Percentiles rank a stretch among this genome's conserved stretches.
Conservation (phyloP, 345 rosid species). For the Luvunga scandens region DNA sequence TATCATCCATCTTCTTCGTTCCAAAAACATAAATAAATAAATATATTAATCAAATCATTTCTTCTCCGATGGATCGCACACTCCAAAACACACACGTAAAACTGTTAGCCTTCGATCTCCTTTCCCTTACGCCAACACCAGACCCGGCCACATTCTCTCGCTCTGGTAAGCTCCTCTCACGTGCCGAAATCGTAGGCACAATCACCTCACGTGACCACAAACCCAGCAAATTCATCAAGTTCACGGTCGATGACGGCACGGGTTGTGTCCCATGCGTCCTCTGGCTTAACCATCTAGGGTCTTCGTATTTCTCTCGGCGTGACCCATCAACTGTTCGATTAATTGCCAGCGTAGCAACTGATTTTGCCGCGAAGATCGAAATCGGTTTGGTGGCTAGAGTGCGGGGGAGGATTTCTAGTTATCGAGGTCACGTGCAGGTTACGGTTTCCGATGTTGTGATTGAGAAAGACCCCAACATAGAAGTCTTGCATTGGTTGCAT, state of each 20-base stretch:
- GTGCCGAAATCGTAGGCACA: conserved; percentile 59
- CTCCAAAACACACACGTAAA: conserved; percentile 52
- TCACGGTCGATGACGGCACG: conserved; percentile 67
- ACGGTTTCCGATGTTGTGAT: conserved; percentile 53
- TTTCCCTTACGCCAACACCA: conserved; percentile 34
- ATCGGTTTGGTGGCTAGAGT: conserved; percentile 63
- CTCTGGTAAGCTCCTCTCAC: conserved; percentile 34
- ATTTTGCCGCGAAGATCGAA: conserved; percentile 37
- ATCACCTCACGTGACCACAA: conserved; percentile 53
- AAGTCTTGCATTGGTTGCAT: conserved; percentile 76
- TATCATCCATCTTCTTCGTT: background rate
- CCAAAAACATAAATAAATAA: background rate
- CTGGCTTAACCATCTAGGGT: conserved; percentile 77
- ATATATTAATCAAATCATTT: background rate
- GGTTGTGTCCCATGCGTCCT: conserved; percentile 62
- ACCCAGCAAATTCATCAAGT: conserved; percentile 57
- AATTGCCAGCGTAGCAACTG: conserved; percentile 43
- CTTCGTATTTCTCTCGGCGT: conserved; percentile 49
- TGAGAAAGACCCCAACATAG: conserved; percentile 82
- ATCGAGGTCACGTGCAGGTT: conserved; percentile 62
- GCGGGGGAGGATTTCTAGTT: conserved; percentile 60
- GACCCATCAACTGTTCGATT: conserved; percentile 44
- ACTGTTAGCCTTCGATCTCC: conserved; percentile 54
- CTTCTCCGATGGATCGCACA: conserved; percentile 30
- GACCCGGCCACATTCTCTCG: conserved; percentile 36